Evolutionary conservation across 495 filamentous ascomycete species (phyloP), one percentile per base, ranked within the genome.

Genomic region (Penicillium samsonianum): DNA sequence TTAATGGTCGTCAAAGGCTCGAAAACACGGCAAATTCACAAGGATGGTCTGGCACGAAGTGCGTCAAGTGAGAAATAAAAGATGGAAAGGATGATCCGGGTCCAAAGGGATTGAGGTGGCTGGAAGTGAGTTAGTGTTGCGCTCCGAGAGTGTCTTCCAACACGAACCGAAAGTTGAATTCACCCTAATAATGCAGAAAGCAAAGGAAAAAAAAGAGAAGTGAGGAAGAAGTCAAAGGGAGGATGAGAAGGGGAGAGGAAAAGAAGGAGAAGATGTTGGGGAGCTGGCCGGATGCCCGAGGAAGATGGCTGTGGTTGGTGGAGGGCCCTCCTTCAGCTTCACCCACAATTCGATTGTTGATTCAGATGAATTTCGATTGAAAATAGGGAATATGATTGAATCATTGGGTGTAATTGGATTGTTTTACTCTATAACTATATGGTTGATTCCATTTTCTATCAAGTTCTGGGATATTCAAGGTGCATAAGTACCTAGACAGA

Each of bases 91-190:
- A 44, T 44, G 49, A 57, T 55, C 49, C 37, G 68, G 64, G 73
- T 74, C 76, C 75, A 76, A 82, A 81, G 81, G 77, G 77, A 78
- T 75, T 72, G 78, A 81, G 79, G 81, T 83, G 80, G 75, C 81
- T 79, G 78, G 80, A 74, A 73, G 68, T 65, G 50, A 40, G 55
- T 69, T 67, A 67, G 74, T 72, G 35, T 38, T 38, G 35, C 35
- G 35, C 35, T 38, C 35, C 16, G 35, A 60, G 61, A 64, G 64
- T 9, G 19, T 23, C 19, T 44, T 50, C n/a, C 42, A 50, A 57
- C 60, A 67, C 60, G 41, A 40, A 63, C 57, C 43, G 31, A 50
- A 47, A 63, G 40, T 23, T 35, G 20, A 51, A 57, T 52, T 42
- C 30, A 48, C 43, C 46, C 22, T 37, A 55, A 58, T 28, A 50